Conservation (phyloP, 139 green algal genomes). For the Chlamydomonas eustigma region DNA sequence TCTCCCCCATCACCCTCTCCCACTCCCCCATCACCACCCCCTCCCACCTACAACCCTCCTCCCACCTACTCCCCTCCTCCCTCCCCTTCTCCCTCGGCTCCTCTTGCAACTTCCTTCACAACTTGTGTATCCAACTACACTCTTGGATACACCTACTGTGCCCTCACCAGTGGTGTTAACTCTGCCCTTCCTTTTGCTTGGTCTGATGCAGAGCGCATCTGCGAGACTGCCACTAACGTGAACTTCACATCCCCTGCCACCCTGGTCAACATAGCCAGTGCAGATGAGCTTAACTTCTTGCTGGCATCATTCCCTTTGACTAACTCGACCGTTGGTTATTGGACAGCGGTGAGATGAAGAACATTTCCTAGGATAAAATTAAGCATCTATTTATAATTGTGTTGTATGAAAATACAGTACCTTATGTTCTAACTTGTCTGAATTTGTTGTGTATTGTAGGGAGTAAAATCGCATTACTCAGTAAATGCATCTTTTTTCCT, state of each 20-base stretch:
- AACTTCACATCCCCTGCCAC: background rate
- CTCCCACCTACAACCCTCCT: background rate
- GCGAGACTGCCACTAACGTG: background rate
- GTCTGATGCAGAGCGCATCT: background rate
- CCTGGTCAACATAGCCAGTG: background rate
- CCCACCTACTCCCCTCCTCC: background rate
- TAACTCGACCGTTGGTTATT: background rate
- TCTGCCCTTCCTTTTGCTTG: background rate
- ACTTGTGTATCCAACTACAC: background rate
- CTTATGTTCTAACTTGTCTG: background rate
- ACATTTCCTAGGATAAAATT: too few relatives aligned
- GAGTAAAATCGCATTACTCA: too few relatives aligned
- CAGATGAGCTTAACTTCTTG: background rate
- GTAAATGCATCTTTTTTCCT: too few relatives aligned
- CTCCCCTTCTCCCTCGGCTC: conserved; percentile 1
- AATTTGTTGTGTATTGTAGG: background rate
- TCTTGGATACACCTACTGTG: background rate
- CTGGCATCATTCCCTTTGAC: background rate
- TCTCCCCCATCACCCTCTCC: background rate
- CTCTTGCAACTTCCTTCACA: conserved; percentile 6
- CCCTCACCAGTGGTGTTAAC: background rate
- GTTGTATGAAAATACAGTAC: too few relatives aligned
- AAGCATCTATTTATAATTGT: too few relatives aligned
- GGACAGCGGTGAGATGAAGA: background rate
- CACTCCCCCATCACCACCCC: background rate